Base-by-base conservation (phyloP, 345 rosid species). In the Bruguiera gymnorhiza region DNA sequence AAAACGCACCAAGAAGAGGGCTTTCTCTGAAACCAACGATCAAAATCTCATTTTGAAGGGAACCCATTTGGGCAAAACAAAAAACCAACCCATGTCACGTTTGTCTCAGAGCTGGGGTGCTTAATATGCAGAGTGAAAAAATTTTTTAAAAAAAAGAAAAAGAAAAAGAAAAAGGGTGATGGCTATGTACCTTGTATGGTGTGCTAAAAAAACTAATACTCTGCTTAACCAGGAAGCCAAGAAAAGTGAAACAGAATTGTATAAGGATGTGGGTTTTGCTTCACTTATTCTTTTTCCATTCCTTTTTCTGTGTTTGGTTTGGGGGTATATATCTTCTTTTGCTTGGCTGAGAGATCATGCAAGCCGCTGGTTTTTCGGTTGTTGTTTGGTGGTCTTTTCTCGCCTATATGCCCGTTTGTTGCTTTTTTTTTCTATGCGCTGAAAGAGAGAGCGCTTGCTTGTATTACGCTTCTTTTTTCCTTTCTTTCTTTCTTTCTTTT, bases 1-100 rank as follows among this genome's bases (percentile, higher is more conserved):
- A 55, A 63, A 63, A 64, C 69, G 64, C 68, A 71, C 69, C 70
- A 58, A 57, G 52, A 32, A 54, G 55, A 48, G 34, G 57, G 2
- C 23, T 51, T 65, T 65, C 3, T 1, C 48, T 3, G 6, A 27
- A 72, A 66, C 60, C 70, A 54, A 60, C 27, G 5, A 66, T 15
- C 52, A 73, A 60, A 66, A 73, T 26, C 66, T 39, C 60, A 60
- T 58, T 51, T 19, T 26, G 43, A 66, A 73, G 70, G 34, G 20
- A 73, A 36, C 67, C 62, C 66, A 36, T 23, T 58, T 37, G 10
- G 26, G 50, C 29, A 65, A 59, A 59, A 36, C 37, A 46, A 66
- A 50, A 36, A 24, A 30, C 58, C 24, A 71, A 29, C 34, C 65
- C 65, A 46, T 37, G 1, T 73, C 13, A 6, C 26, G 50, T 66